These are phyloP conservation scores for Cordyceps javanica DNA, from an alignment of 2,329 filamentous ascomycete species.

Conservation along the genomic window DNA sequence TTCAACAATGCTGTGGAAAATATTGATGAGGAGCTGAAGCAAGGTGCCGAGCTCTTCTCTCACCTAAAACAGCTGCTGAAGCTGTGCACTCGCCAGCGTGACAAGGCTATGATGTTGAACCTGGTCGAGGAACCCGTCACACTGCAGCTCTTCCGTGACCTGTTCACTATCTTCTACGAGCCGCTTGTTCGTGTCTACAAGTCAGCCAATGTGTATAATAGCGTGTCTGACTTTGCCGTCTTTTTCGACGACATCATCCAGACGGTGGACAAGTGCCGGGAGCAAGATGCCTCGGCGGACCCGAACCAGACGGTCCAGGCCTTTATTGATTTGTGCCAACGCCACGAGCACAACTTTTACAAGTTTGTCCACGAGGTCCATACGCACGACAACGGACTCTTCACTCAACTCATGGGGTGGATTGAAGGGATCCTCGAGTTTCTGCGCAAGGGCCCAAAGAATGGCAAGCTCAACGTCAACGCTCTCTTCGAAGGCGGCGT, in stretches of 20 bases:
- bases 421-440: constrained; percentile 94
- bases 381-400: constrained; percentile 91
- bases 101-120: constrained; percentile 95
- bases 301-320: constrained; percentile 97
- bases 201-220: constrained; percentile 95
- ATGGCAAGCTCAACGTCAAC: constrained; percentile 89
- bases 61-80: constrained; percentile 93
- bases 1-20: constrained; percentile 95
- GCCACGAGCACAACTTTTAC: constrained; percentile 96
- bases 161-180: constrained; percentile 99
- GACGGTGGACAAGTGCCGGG: constrained; percentile 59
- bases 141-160: constrained; percentile 86
- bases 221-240: constrained; percentile 89
- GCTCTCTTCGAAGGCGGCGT: constrained; percentile 79
- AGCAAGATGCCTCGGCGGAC: constrained; percentile 82
- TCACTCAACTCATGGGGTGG: constrained; percentile 95
- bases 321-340: constrained; percentile 92
- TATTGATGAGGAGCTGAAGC: constrained; percentile 77
- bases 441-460: constrained; percentile 75
- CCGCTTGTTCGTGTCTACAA: constrained; percentile 96
- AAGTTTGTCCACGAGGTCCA: constrained; percentile 99
- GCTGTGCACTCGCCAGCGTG: constrained; percentile 80
- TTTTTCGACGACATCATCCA: constrained; percentile 92
- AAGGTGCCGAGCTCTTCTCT: constrained; percentile 87
- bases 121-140: constrained; percentile 97